Percentiles rank a stretch among this genome's conserved stretches.
These are phyloP conservation scores for Ormosia emarginata DNA, from an alignment of 306 rosid genomes.

Conservation along the genomic window DNA sequence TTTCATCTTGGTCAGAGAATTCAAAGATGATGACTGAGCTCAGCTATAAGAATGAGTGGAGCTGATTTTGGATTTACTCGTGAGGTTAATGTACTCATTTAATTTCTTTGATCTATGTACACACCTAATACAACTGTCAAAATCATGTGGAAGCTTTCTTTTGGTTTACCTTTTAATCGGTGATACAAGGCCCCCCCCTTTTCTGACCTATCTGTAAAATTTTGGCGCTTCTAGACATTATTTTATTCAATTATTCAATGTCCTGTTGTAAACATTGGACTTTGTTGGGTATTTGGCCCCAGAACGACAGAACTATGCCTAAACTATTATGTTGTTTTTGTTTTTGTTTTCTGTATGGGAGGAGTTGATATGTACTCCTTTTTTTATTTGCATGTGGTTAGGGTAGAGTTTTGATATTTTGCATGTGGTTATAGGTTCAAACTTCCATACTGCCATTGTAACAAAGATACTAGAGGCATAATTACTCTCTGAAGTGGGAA, in stretches of 20 bases:
- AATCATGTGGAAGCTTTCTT: constrained; percentile 21
- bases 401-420: neutral
- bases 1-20: constrained; percentile 64
- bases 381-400: neutral
- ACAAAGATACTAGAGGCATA: neutral
- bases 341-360: neutral
- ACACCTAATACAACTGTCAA: constrained; percentile 12
- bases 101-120: constrained; percentile 24
- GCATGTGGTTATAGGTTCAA: neutral
- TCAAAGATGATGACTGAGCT: constrained; percentile 83
- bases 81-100: constrained; percentile 32
- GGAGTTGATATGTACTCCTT: neutral
- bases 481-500: neutral
- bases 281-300: neutral
- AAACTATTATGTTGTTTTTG: neutral
- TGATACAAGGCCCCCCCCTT: constrained; percentile 13
- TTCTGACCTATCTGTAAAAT: constrained; percentile 2
- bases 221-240: constrained; percentile 4
- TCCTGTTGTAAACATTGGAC: neutral
- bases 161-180: constrained; percentile 4
- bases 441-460: neutral
- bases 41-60: constrained; percentile 10
- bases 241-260: neutral
- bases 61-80: constrained; percentile 27
- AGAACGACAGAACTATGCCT: neutral